Evolutionary conservation across 2,329 filamentous ascomycete genomes (phyloP), one percentile per base, ranked within the genome.

Genomic region (Aspergillus sp.): DNA sequence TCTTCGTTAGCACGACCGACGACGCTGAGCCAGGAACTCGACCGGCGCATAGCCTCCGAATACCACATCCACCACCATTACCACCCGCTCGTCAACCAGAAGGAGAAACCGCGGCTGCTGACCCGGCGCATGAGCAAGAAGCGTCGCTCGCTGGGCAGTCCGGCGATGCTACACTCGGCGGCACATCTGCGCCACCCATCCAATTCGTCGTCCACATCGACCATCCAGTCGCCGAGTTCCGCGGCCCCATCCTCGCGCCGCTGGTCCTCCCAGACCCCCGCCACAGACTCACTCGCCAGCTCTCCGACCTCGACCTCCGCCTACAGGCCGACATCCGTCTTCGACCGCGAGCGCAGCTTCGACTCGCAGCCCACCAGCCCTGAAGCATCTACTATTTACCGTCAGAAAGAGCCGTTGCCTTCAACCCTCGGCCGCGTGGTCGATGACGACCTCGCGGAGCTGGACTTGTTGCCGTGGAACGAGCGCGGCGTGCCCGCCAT

Each of bases 1-100:
- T 67, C 71, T 1, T 19, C 19, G 19, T 19, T 19, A 19, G 19
- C 19, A 19, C 19, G 19, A 19, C 19, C 19, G 19, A 19, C 19
- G 19, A 19, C 19, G 19, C 69, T 96, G 44, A 77, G 82, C 48
- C 80, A 86, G 38, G 90, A 96, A 64, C 75, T 94, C 27, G 79
- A 78, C 35, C 36, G 58, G 69, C 69, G 66, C 12, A 54, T 78
- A 2, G 83, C 85, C 0, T 85, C 87, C 58, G 87, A 93, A 58
- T 72, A 96, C 9, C 91, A 96, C 58, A 86, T 97, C 41, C 91
- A 97, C 60, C 90, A 97, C 59, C 91, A 97, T 63, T 95, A 95
- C 61, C 89, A 96, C 55, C 79, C 83, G 7, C 72, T 64, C 83
- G n/a, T 61, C 38, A 54, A 61, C 30, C 70, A 77, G 45, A 83